Base-by-base conservation (phyloP, 2,329 filamentous ascomycete species). In the Pezicula carpinea region DNA sequence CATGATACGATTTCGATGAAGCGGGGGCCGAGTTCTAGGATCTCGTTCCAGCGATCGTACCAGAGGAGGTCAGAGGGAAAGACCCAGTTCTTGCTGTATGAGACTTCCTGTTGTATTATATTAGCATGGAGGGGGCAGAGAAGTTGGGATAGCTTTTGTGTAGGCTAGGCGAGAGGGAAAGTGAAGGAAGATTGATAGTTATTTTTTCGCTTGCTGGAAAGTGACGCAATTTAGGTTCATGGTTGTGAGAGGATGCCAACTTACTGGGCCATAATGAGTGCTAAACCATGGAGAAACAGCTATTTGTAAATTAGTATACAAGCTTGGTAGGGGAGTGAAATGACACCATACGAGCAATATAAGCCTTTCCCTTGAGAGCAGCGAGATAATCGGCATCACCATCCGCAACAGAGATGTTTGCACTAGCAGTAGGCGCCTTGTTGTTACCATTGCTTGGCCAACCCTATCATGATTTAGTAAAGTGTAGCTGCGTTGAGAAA, bases 41-140 rank as follows among this genome's bases (percentile, higher is more conserved):
- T 64, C 44, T 75, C 64, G 22, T 69, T 62, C 79, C 79, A 82
- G 4, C 79, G 74, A 39, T 77, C 66, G 51, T 69, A 73, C 77
- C 79, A 83, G 13, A 83, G 62, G 38, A 72, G 66, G 50, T 82
- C 79, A n/a, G 76, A 75, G 7, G 70, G 69, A 67, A 75, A 83
- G 10, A 80, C 64, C 78, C 79, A 83, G 58, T 81, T 80, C 66
- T 84, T 48, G 23, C 46, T 44, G 15, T 44, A 48, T 5, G 54
- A 46, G 4, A 58, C 55, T 42, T 58, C 54, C 51, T 54, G 23
- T 17, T 5, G n/a, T n/a, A 8, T 2, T 8, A 15, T 36, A 50
- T 39, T 18, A 45, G 0, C 26, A 73, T 70, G 5, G 14, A 15
- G 46, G 78, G 73, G 32, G 77, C 79, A 59, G 70, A 79, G 59